A percentile compares a stretch with the other conserved stretches of the same genome.
phyloP scores from a whole-genome alignment of 257 asterid species.

The Forsythia viridissima region DNA sequence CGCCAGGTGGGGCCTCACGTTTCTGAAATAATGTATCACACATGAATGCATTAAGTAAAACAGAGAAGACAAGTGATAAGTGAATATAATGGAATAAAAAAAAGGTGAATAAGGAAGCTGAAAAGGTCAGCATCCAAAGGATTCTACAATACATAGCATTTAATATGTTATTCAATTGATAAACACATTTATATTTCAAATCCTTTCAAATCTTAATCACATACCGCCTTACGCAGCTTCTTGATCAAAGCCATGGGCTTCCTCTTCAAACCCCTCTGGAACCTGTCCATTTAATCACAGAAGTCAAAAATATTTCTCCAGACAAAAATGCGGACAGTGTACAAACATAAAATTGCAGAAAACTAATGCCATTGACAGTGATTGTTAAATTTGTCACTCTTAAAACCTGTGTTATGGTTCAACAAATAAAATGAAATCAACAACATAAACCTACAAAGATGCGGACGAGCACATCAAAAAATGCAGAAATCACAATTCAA shows the following conservation, averaged over 20 bases:
- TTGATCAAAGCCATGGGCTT: conserved; percentile 49
- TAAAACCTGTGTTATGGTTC: background rate
- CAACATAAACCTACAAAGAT: background rate
- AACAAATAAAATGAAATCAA: background rate
- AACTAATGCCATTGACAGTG: background rate
- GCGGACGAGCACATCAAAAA: background rate
- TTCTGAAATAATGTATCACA: conserved; percentile 14
- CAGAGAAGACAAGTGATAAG: background rate
- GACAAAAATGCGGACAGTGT: background rate
- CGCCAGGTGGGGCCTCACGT: conserved; percentile 37
- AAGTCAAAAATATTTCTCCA: background rate
- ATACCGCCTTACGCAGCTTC: conserved; percentile 47
- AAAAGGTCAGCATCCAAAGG: background rate
- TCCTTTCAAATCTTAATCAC: background rate
- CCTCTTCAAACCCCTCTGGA: conserved; percentile 42
- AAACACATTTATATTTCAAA: background rate
- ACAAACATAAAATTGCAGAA: background rate
- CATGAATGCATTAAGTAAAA: background rate
- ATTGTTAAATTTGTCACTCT: background rate
- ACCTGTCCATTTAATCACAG: conserved; percentile 18
- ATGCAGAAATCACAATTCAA: background rate
- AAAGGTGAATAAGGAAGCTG: background rate
- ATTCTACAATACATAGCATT: background rate
- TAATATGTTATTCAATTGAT: background rate
- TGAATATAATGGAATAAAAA: background rate